These are phyloP conservation scores for Hymenoscyphus fraxineus DNA, from an alignment of 2,329 filamentous ascomycete species.

Conservation along the genomic window DNA sequence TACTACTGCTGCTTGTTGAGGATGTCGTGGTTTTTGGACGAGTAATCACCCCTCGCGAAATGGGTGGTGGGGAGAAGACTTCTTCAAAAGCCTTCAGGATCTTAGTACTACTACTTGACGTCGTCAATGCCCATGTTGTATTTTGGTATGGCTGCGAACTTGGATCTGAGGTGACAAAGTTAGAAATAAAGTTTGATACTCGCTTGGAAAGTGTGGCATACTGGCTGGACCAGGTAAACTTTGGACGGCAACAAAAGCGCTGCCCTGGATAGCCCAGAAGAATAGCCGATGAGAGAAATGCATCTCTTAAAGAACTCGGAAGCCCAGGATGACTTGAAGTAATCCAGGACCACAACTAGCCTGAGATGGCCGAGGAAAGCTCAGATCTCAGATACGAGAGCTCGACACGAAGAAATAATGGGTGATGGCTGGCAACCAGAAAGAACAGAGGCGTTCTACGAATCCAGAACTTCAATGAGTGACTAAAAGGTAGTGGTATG, in stretches of 20 bases:
- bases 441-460: neutral
- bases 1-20: neutral
- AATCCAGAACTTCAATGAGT: neutral
- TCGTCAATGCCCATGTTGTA: neutral
- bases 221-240: slow-evolving; percentile 7
- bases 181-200: neutral
- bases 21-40: neutral
- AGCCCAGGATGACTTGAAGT: neutral
- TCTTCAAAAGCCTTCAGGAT: neutral
- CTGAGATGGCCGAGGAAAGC: neutral
- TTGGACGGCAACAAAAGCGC: slow-evolving; percentile 13
- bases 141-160: slow-evolving; percentile 1
- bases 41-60: slow-evolving; percentile 5
- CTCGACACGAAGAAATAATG: neutral
- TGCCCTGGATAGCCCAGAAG: slow-evolving; percentile 18
- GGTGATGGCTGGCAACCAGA: neutral
- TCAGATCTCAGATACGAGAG: neutral
- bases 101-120: neutral
- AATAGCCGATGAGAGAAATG: slow-evolving; percentile 13
- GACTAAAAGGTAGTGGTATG: neutral
- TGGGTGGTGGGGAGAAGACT: neutral
- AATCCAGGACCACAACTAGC: neutral
- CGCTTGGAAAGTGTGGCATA: slow-evolving; percentile 7
- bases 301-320: slow-evolving; percentile 16
- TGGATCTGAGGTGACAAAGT: neutral